Conservation (phyloP, 352 stramenopile species). For the Saprolegnia diclina region DNA sequence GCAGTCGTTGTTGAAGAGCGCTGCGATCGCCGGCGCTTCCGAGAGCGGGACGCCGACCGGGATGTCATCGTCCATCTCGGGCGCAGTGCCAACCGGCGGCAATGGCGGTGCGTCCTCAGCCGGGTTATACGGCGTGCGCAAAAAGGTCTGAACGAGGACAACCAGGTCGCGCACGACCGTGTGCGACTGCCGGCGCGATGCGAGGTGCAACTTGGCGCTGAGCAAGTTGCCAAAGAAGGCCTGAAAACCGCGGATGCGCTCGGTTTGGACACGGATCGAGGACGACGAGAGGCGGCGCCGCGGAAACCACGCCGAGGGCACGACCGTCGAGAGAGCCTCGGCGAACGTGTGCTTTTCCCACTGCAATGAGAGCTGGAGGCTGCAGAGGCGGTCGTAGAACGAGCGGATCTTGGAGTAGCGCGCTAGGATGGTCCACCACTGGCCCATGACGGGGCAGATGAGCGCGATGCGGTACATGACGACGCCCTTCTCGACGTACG, state of each 20-base stretch:
- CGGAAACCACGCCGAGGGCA: not conserved
- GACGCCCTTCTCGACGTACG: too few species aligned
- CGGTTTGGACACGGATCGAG: not conserved
- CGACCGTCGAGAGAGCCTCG: not conserved
- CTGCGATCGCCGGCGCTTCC: not conserved
- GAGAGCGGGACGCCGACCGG: not conserved
- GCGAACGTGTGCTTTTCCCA: not conserved
- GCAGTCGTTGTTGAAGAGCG: conserved; percentile 8
- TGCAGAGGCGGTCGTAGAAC: not conserved
- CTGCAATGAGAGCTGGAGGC: not conserved
- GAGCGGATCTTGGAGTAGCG: not conserved
- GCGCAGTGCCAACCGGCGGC: not conserved
- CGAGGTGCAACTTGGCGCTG: not conserved
- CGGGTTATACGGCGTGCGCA: not conserved
- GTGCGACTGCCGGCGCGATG: not conserved
- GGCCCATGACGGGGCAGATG: not conserved
- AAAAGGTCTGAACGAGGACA: not conserved
- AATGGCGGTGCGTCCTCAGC: not conserved
- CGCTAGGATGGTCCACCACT: not conserved
- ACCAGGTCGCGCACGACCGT: not conserved
- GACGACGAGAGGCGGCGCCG: not conserved
- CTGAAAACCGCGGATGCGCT: not conserved
- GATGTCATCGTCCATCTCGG: not conserved
- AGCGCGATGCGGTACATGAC: not conserved
- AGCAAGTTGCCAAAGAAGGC: not conserved